Evolutionary conservation across 2,329 filamentous ascomycete genomes (phyloP).

Genomic region (Triangularia verruculosa): DNA sequence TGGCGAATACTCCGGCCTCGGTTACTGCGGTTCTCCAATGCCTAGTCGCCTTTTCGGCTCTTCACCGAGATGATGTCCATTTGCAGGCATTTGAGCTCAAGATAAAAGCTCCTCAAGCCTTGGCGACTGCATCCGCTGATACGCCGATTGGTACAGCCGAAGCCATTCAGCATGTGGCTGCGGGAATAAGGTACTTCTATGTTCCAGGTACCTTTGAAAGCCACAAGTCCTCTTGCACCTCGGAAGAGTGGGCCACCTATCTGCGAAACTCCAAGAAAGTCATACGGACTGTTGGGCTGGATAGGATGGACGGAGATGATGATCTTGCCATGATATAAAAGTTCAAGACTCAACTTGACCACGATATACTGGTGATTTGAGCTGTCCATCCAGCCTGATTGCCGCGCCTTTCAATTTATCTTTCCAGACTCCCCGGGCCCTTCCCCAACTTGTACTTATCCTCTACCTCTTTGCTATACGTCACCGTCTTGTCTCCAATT

Average conservation of each 20-base stretch:
- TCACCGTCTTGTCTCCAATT: constrained; percentile 9
- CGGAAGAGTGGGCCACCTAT: constrained; percentile 18
- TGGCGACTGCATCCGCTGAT: constrained; percentile 14
- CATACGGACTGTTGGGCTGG: constrained; percentile 16
- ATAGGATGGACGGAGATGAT: constrained; percentile 9
- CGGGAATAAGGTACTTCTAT: constrained; percentile 30
- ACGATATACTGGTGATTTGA: constrained; percentile 31
- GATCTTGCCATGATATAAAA: constrained; percentile 27
- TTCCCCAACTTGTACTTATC: constrained; percentile 10
- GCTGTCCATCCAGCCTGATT: too few relatives aligned
- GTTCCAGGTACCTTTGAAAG: constrained; percentile 29
- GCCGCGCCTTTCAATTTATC: too few relatives aligned
- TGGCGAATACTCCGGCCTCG: constrained; percentile 14
- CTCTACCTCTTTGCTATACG: constrained; percentile 8
- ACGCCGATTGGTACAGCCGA: constrained; percentile 17
- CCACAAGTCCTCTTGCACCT: constrained; percentile 18
- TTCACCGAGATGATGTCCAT: constrained; percentile 22
- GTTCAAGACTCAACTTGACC: too few relatives aligned
- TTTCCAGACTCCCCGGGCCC: constrained; percentile 6
- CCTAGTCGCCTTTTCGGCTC: constrained; percentile 26
- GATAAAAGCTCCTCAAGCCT: constrained; percentile 20
- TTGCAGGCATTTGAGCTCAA: constrained; percentile 26
- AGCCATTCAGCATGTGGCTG: constrained; percentile 28
- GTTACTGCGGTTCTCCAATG: constrained; percentile 22
- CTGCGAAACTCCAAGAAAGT: constrained; percentile 24